Evolutionary conservation across 2,329 filamentous ascomycete species (phyloP).

Genomic region (Onygenales sp.): DNA sequence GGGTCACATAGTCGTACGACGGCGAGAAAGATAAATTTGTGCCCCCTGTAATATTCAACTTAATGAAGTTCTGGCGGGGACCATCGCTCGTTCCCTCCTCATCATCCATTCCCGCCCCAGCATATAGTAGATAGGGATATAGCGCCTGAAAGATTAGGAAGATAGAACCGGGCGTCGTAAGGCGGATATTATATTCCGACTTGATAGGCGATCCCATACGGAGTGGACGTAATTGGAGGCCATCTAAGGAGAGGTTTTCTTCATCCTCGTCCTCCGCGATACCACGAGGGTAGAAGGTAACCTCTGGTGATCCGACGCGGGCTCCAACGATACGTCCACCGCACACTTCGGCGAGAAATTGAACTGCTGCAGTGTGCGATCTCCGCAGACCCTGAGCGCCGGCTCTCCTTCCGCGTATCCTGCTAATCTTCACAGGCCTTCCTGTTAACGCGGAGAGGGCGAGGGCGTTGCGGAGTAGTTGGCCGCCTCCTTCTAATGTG

Average conservation of each 20-base stretch:
- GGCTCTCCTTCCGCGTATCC: conserved; percentile 43
- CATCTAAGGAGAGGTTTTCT: background rate
- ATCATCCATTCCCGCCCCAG: conserved; percentile 12
- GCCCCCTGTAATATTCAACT: conserved; percentile 44
- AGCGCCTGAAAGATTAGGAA: conserved; percentile 51
- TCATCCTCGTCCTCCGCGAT: background rate
- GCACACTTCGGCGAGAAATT: conserved; percentile 43
- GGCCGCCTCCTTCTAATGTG: conserved; percentile 53
- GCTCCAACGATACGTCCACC: conserved; percentile 31
- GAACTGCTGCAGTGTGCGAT: conserved; percentile 48
- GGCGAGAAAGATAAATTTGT: conserved; percentile 49
- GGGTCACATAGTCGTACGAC: conserved; percentile 46
- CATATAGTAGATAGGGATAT: conserved; percentile 48
- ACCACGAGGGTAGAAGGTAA: conserved; percentile 24
- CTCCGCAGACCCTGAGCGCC: conserved; percentile 47
- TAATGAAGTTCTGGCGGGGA: conserved; percentile 14
- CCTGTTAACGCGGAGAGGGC: conserved; percentile 45
- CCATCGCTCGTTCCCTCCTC: conserved; percentile 2
- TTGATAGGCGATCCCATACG: conserved; percentile 11
- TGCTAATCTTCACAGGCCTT: conserved; percentile 40
- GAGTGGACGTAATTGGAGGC: background rate
- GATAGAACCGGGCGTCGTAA: conserved; percentile 44
- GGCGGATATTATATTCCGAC: conserved; percentile 30
- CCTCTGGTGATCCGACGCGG: conserved; percentile 24
- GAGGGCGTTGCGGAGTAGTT: conserved; percentile 49